Base-by-base conservation (phyloP, 805 yeast species). In the Myxozyma neotropica region DNA sequence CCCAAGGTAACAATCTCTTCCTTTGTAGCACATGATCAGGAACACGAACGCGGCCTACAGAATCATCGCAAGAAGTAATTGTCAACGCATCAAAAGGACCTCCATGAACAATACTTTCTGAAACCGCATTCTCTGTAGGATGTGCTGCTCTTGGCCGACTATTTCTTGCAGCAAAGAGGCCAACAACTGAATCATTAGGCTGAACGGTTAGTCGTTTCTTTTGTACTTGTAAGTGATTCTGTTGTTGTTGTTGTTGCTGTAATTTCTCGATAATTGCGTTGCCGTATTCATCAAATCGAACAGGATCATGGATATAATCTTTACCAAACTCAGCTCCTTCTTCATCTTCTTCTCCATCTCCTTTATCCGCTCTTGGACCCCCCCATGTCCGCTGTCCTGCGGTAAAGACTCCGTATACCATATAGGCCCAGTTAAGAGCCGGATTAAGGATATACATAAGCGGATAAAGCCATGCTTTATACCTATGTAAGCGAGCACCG, bases 311-410 rank as follows among this genome's bases (percentile, higher is more conserved):
- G 15, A 52, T 57, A 13, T 17, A 29, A 21, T 54, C 56, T n/a
- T 36, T 38, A 15, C 42, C 57, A 5, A 31, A 29, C 10, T 26
- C 51, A 12, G 13, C 36, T 36, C 13, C 47, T 1, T 17, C 52
- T 13, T 42, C 45, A 26, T 53, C 48, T 19, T 53, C 49, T 4
- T 53, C 63, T 7, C 44, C 51, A 3, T 49, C 57, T 4, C 40
- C 64, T 21, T 51, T 39, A 39, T 60, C 64, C 12, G 65, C 65
- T 7, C 65, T 55, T 2, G 65, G 65, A 2, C 65, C 65, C 8
- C 65, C 65, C 65, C 65, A 61, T 15, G 65, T 61, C 12, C 61
- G 51, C 38, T 58, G 59, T 4, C 61, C 61, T 24, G 65, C 61
- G 4, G 65, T 61, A 45, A 61, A 61, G 21, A 61, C 39, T 1